Evolutionary conservation across 2,329 filamentous ascomycete species (phyloP).

Genomic region (Calonectria honghensis): DNA sequence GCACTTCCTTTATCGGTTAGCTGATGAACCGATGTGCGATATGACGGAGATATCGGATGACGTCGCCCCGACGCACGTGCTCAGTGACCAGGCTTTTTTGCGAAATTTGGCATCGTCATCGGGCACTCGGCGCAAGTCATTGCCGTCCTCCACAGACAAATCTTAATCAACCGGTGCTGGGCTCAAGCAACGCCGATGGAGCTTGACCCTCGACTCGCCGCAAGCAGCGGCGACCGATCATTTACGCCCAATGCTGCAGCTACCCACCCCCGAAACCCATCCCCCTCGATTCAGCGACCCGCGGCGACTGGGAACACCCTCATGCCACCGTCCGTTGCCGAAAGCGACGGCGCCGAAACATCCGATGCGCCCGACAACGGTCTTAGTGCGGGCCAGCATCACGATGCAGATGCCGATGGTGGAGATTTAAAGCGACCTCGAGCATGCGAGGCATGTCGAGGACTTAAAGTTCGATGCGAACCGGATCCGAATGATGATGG

Average conservation of each 20-base stretch:
- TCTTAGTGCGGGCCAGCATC: slow-evolving; percentile 46
- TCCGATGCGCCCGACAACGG: slow-evolving; percentile 50
- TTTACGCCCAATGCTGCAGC: slow-evolving; percentile 37
- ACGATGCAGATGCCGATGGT: slow-evolving; percentile 49
- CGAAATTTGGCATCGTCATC: slow-evolving; percentile 47
- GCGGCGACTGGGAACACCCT: slow-evolving; percentile 27
- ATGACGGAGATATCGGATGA: slow-evolving; percentile 38
- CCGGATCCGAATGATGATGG: slow-evolving; percentile 80
- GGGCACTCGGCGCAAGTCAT: slow-evolving; percentile 57
- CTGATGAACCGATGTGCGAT: not conserved
- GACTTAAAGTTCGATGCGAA: slow-evolving; percentile 90
- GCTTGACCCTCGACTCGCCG: slow-evolving; percentile 58
- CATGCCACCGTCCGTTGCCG: slow-evolving; percentile 43
- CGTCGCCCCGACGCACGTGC: slow-evolving; percentile 43
- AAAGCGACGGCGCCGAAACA: slow-evolving; percentile 48
- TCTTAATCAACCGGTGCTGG: slow-evolving; percentile 44
- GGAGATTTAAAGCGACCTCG: slow-evolving; percentile 79
- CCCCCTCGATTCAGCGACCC: slow-evolving; percentile 46
- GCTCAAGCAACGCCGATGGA: slow-evolving; percentile 56
- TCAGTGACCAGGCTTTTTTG: slow-evolving; percentile 45
- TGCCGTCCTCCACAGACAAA: slow-evolving; percentile 52
- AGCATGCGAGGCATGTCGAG: slow-evolving; percentile 85
- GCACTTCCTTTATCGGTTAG: not conserved
- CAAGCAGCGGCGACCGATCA: slow-evolving; percentile 50
- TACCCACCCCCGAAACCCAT: slow-evolving; percentile 42